Evolutionary conservation across 768 basidiomycete species (phyloP), one percentile per base, ranked within the genome.

Genomic region (Boletus edulis): DNA sequence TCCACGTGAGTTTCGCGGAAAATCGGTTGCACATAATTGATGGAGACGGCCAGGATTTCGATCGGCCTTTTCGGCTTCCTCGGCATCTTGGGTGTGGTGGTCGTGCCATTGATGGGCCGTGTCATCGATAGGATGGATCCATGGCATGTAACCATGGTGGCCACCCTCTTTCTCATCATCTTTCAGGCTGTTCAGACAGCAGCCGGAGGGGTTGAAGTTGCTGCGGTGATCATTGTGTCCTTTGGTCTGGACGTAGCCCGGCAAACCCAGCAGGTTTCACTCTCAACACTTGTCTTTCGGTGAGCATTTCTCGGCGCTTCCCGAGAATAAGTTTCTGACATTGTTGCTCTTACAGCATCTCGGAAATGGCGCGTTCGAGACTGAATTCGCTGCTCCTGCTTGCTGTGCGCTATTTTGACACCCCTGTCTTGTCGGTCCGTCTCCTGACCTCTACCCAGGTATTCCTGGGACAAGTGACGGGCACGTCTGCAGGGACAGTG

Each of bases 381-480:
- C 61, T 94, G 9, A 92, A 91, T 62, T 88, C 89, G 0, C 75
- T 91, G 38, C 75, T 82, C 39, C 78, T 91, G 41, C 76, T 91
- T 43, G 81, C 82, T 0, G 85, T 86, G 62, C 48, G 78, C 38
- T 27, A 10, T 43, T 24, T 9, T 14, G 5, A 27, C 34, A 29
- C 13, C 10, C 13, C 48, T n/a, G n/a, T 24, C 5, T 14, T 14
- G 37, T 31, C 8, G 34, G 14, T 35, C 34, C 5, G 34, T 43
- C 10, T 31, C 54, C 27, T 35, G 2, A 54, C 27, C 29, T n/a
- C 31, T 40, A 20, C 34, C 29, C 44, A 75, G 69, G 61, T 86
- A 35, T 90, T 90, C 67, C 77, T 87, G 29, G 89, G 90, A 0
- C 89, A 91, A 73, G 85, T 91, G 8, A 84, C 86, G 70, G 90